phyloP scores from a whole-genome alignment of 192 early-diverging fungal genomes.

The Obelidium mucronatum region DNA sequence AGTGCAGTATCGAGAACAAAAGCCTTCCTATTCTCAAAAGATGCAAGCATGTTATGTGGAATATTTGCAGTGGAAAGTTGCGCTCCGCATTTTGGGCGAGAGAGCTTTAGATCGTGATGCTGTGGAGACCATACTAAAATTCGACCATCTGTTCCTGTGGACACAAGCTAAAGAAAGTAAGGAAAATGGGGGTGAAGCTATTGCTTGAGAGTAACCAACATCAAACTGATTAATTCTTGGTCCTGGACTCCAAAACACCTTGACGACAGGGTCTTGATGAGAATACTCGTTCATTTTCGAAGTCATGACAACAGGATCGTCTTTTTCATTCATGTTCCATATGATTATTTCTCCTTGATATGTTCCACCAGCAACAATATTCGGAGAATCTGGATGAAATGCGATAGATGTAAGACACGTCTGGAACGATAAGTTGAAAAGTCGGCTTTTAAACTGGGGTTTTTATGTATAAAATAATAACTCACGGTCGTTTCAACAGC shows the following conservation, averaged over 20 bases:
- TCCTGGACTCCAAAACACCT: constrained; percentile 49
- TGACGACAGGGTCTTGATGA: constrained; percentile 56
- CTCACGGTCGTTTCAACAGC: constrained; percentile 43
- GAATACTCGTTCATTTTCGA: constrained; percentile 44
- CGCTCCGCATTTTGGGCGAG: constrained; percentile 35
- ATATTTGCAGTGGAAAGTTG: constrained; percentile 31
- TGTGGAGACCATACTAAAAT: constrained; percentile 49
- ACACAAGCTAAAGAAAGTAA: constrained; percentile 42
- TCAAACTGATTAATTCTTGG: constrained; percentile 39
- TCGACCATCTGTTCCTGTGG: constrained; percentile 54
- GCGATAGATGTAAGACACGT: constrained; percentile 53
- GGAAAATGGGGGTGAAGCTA: too few species aligned
- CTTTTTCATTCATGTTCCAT: constrained; percentile 45
- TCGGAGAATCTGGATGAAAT: constrained; percentile 56
- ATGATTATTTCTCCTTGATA: constrained; percentile 56
- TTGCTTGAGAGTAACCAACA: constrained; percentile 32
- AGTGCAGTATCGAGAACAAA: constrained; percentile 16
- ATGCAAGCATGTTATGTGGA: constrained; percentile 12
- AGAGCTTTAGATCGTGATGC: constrained; percentile 35
- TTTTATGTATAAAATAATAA: too few species aligned
- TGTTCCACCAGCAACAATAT: constrained; percentile 50
- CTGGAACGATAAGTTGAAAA: too few species aligned
- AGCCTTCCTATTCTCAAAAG: constrained; percentile 19
- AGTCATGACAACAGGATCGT: constrained; percentile 45
- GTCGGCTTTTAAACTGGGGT: too few species aligned